Evolutionary conservation across 1,284 basidiomycete species (phyloP).

Genomic region (Ganoderma lucidum): DNA sequence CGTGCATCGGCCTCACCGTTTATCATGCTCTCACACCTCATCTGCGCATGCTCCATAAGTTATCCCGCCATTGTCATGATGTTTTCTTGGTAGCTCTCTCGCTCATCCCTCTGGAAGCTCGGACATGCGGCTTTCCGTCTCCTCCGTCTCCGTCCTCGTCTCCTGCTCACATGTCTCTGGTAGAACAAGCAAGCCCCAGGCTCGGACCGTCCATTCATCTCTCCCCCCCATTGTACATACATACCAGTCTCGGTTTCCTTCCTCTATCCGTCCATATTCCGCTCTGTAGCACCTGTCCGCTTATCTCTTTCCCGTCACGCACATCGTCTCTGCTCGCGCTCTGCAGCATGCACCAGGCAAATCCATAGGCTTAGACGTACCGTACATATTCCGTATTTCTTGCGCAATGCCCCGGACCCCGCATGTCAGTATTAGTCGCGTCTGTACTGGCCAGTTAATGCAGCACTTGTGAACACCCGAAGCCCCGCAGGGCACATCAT

Average conservation of each 20-base stretch:
- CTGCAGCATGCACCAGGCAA: constrained; percentile 8
- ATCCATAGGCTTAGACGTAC: constrained; percentile 9
- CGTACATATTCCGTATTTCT: constrained; percentile 8
- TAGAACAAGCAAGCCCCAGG: background rate
- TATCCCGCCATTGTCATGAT: background rate
- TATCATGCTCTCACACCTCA: background rate
- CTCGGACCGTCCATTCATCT: background rate
- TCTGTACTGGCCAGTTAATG: background rate
- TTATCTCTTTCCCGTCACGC: background rate
- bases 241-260: background rate
- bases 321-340: constrained; percentile 6
- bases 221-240: background rate
- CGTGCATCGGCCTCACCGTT: background rate
- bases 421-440: background rate
- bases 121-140: constrained; percentile 17
- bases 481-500: background rate
- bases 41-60: constrained; percentile 1
- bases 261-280: background rate
- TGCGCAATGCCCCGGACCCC: background rate
- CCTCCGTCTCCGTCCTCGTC: background rate
- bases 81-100: constrained; percentile 3
- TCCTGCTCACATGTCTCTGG: constrained; percentile 2
- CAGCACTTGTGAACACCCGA: background rate
- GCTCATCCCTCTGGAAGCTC: constrained; percentile 13
- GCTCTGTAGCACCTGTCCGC: background rate